Conservation (phyloP, 139 green algal genomes). For the Chlorella sp. region DNA sequence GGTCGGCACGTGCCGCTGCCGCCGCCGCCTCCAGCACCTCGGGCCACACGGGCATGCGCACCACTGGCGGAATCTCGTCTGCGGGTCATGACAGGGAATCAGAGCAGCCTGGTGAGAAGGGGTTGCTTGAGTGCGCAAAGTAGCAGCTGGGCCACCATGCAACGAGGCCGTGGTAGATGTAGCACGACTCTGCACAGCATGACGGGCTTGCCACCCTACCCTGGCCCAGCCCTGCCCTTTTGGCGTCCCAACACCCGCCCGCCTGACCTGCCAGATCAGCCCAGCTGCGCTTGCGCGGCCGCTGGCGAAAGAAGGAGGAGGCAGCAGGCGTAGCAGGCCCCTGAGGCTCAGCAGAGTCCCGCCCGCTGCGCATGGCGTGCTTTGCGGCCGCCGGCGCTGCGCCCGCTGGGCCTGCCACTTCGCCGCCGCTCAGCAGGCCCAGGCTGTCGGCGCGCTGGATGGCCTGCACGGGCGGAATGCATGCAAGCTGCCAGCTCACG, state of each 20-base stretch:
- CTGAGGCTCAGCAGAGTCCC: neutral
- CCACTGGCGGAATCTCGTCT: conserved; percentile 14
- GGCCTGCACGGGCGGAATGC: neutral
- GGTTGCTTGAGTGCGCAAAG: too few relatives aligned
- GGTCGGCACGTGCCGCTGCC: conserved; percentile 14
- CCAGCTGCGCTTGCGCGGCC: conserved; percentile 3
- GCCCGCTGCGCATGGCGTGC: neutral
- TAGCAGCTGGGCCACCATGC: too few relatives aligned
- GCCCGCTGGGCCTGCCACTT: too few relatives aligned
- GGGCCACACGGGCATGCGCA: conserved; percentile 4
- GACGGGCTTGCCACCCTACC: too few relatives aligned
- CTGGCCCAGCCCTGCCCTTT: too few relatives aligned
- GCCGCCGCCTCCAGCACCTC: conserved; percentile 11
- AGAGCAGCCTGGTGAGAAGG: too few relatives aligned
- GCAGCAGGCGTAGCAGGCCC: neutral
- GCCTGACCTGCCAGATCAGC: conserved; percentile 15
- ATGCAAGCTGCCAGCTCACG: too few relatives aligned
- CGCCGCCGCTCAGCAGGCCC: neutral
- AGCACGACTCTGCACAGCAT: too few relatives aligned
- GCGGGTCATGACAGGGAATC: too few relatives aligned
- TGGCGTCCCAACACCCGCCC: too few relatives aligned
- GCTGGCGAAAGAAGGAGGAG: neutral
- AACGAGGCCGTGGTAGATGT: too few relatives aligned
- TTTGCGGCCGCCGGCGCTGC: too few relatives aligned
- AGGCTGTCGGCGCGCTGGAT: conserved; percentile 6